phyloP scores from a whole-genome alignment of 83 land plant genomes.

The Diphasiastrum complanatum region DNA sequence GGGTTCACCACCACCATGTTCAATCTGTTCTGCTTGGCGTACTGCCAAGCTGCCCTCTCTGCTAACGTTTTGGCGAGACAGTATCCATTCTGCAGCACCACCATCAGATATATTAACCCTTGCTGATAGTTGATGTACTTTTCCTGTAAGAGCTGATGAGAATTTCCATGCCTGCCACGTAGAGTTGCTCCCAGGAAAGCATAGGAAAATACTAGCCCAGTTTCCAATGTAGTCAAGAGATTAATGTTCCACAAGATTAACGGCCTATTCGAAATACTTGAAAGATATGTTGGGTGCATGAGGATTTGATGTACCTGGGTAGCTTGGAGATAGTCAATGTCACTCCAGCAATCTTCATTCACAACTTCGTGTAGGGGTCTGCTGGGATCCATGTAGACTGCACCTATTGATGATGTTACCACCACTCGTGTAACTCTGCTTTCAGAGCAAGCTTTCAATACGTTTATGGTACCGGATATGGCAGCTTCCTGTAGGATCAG shows the following conservation, averaged over 20 bases:
- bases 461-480: not conserved
- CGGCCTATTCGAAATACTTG: too few species aligned
- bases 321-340: slow-evolving; percentile 9
- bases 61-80: slow-evolving; percentile 54
- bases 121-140: too few species aligned
- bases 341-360: slow-evolving; percentile 6
- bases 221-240: too few species aligned
- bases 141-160: too few species aligned
- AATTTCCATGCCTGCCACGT: not conserved
- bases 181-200: not conserved
- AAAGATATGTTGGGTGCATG: too few species aligned
- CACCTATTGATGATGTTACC: slow-evolving; percentile 8
- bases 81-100: slow-evolving; percentile 49
- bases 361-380: slow-evolving; percentile 1
- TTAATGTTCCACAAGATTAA: too few species aligned
- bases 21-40: slow-evolving; percentile 36
- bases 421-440: not conserved
- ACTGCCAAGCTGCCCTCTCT: slow-evolving; percentile 49
- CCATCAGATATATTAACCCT: not conserved
- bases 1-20: slow-evolving; percentile 56
- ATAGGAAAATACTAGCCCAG: too few species aligned
- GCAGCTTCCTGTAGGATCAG: too few species aligned
- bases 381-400: slow-evolving; percentile 12
- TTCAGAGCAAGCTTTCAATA: not conserved
- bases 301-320: not conserved